phyloP scores from a whole-genome alignment of 164 flowering plant species.

The Piper longum region DNA sequence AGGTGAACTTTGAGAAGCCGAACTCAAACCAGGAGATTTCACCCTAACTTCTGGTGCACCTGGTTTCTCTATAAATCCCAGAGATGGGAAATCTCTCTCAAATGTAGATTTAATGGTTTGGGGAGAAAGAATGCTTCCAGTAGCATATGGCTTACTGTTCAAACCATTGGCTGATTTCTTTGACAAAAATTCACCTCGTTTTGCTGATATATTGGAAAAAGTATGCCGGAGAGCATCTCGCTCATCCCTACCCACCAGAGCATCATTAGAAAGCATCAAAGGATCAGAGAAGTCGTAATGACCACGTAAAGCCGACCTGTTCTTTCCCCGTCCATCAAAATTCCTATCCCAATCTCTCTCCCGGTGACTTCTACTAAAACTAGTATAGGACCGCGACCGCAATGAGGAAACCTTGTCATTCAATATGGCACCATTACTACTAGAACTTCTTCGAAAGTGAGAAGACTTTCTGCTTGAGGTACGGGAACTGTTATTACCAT shows the following conservation, averaged over 20 bases:
- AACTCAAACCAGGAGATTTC: slow-evolving; percentile 49
- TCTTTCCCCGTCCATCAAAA: slow-evolving; percentile 14
- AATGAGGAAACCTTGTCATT: slow-evolving; percentile 17
- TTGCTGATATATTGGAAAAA: slow-evolving; percentile 45
- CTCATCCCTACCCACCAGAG: slow-evolving; percentile 19
- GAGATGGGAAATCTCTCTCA: slow-evolving; percentile 55
- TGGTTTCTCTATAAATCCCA: slow-evolving; percentile 47
- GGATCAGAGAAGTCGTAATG: slow-evolving; percentile 19
- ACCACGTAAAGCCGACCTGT: slow-evolving; percentile 25
- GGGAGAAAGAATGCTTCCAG: slow-evolving; percentile 5
- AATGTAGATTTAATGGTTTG: slow-evolving; percentile 33
- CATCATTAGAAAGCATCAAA: slow-evolving; percentile 12
- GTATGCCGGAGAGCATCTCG: slow-evolving; percentile 39
- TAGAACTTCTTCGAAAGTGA: slow-evolving; percentile 45
- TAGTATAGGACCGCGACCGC: slow-evolving; percentile 23
- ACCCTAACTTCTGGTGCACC: slow-evolving; percentile 33
- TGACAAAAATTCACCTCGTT: slow-evolving; percentile 32
- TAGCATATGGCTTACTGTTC: slow-evolving; percentile 18
- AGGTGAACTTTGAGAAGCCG: slow-evolving; percentile 49
- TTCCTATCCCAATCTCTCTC: slow-evolving; percentile 52
- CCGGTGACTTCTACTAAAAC: slow-evolving; percentile 54
- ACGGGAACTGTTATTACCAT: slow-evolving; percentile 41
- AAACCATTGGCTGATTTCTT: slow-evolving; percentile 18
- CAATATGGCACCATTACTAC: slow-evolving; percentile 50
- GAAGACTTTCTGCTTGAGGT: slow-evolving; percentile 13